These are phyloP conservation scores for Botrytis galanthina DNA, from an alignment of 2,329 filamentous ascomycete genomes.

Conservation along the genomic window DNA sequence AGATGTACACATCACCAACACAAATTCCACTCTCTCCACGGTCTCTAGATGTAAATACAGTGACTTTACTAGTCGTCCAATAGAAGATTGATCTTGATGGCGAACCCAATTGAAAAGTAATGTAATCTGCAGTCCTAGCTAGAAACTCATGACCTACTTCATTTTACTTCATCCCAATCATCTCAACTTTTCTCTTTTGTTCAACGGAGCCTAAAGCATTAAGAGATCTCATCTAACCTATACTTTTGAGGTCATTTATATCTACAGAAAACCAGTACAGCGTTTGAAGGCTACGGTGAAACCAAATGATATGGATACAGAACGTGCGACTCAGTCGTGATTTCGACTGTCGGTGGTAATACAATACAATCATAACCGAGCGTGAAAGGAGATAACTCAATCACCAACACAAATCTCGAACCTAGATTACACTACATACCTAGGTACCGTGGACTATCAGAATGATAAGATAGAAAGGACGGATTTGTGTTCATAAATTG, in stretches of 20 bases:
- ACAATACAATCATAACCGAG: background rate
- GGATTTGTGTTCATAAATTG: background rate
- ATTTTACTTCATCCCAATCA: background rate
- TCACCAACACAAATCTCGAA: background rate
- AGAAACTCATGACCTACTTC: background rate
- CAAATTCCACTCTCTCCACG: background rate
- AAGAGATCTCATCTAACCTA: background rate
- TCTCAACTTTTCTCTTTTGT: background rate
- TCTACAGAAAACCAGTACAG: background rate
- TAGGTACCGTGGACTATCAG: background rate
- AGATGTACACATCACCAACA: background rate
- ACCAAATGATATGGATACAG: background rate
- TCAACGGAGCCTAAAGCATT: background rate
- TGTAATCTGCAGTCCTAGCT: background rate
- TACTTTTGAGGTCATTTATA: background rate
- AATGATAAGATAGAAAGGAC: background rate
- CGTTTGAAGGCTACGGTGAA: background rate
- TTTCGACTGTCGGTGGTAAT: background rate
- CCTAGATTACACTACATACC: background rate
- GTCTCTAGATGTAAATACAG: background rate
- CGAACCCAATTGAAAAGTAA: background rate
- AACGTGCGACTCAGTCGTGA: background rate
- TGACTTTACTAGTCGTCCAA: background rate
- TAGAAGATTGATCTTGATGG: background rate
- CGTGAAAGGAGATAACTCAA: background rate